Percentiles rank a stretch among this genome's conserved stretches.
Evolutionary conservation across 441 rosid genomes (phyloP).

Genomic region (Gossypium trilobum): DNA sequence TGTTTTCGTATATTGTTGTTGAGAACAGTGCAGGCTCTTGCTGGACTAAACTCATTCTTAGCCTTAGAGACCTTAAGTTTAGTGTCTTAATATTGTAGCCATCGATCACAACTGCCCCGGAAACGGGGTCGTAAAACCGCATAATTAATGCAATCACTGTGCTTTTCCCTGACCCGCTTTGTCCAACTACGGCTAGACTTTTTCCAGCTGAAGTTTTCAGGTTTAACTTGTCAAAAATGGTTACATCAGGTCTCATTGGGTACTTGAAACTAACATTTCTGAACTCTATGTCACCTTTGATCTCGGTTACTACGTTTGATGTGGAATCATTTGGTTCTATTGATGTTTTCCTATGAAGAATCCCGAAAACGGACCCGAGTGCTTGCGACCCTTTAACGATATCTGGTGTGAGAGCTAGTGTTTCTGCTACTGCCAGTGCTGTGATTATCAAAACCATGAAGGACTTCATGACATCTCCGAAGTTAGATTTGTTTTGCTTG

Average conservation of each 20-base stretch:
- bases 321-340: slow-evolving; percentile 35
- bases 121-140: slow-evolving; percentile 60
- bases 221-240: slow-evolving; percentile 41
- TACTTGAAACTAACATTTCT: slow-evolving; percentile 52
- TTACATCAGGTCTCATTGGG: slow-evolving; percentile 54
- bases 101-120: slow-evolving; percentile 50
- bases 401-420: slow-evolving; percentile 74
- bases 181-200: slow-evolving; percentile 67
- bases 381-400: slow-evolving; percentile 79
- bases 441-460: slow-evolving; percentile 67
- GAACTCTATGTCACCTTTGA: slow-evolving; percentile 52
- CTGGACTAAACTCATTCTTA: slow-evolving; percentile 55
- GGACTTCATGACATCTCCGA: slow-evolving; percentile 48
- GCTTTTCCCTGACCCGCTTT: slow-evolving; percentile 82
- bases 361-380: slow-evolving; percentile 53
- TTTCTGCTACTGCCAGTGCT: slow-evolving; percentile 57
- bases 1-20: slow-evolving; percentile 58
- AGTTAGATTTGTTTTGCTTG: slow-evolving; percentile 37
- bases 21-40: slow-evolving; percentile 82
- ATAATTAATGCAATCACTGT: slow-evolving; percentile 54
- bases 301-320: slow-evolving; percentile 29
- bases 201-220: slow-evolving; percentile 45
- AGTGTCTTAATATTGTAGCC: slow-evolving; percentile 44
- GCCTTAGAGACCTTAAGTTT: slow-evolving; percentile 58
- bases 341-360: slow-evolving; percentile 45